Base-by-base conservation (phyloP, 305 asterid species). In the Ilex paraguariensis region DNA sequence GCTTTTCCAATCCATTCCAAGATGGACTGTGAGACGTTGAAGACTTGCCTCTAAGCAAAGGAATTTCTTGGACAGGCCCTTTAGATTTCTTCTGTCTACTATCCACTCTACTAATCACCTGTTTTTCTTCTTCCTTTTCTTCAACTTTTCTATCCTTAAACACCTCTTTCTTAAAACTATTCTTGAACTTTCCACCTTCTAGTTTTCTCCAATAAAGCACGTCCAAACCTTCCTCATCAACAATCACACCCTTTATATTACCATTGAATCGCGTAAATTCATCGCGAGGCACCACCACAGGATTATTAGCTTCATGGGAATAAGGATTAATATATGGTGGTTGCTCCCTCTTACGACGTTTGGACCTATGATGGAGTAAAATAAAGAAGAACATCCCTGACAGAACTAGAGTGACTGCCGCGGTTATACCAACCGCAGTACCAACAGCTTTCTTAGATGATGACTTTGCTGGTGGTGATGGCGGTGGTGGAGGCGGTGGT, bases 151-250 rank as follows among this genome's bases (percentile, higher is more conserved):
- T 59, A 72, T 73, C 79, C 17, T 49, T 76, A 61, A 76, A 80
- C 13, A 63, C 67, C 74, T 74, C 72, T 60, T 76, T 86, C 63
- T 80, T 79, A 59, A 80, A 90, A 53, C 82, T 75, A 36, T 61
- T 63, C 14, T 76, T 68, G 3, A 56, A 66, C 3, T 72, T 83
- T n/a, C 75, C 86, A 17, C 73, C 81, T 52, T 86, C 75, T 52
- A 86, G 13, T 44, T 82, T 79, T 64, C 78, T 90, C 99, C 98
- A 94, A 54, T 94, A 94, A 61, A 94, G 64, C 28, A 94, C 98
- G 70, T 94, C 99, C 78, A 94, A 49, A 0, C 99, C 99, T 70
- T 88, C 70, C 73, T 90, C 99, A 66, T 90, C 99, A 13, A 94
- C 96, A 31, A 90, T 88, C 66, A 94, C 70, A 12, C 96, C 99